Evolutionary conservation across 2,329 filamentous ascomycete species (phyloP), one percentile per base, ranked within the genome.

Genomic region (Camptophora hylomeconis): DNA sequence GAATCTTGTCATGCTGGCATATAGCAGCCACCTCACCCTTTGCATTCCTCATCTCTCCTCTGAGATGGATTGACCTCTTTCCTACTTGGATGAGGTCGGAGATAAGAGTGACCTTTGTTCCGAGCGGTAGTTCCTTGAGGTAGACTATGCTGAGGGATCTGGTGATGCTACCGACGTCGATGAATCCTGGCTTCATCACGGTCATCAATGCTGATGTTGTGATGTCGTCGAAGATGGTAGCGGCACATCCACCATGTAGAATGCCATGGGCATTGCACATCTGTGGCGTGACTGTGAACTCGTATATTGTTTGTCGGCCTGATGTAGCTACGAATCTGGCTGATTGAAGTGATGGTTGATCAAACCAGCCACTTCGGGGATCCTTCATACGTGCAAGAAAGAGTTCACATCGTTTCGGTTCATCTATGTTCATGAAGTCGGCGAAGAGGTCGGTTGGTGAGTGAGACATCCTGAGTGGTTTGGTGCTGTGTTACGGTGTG

Each of bases 171-270:
- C 74, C 60, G 20, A 54, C 57, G 32, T 61, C 54, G 67, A 76
- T 80, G 48, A 65, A 71, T 5, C 72, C 75, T 0, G 67, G 68
- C 13, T 56, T 56, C 24, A 65, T 63, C 28, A 76, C 50, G 20
- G 74, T 60, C 7, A 64, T 51, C 8, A 81, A 51, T 3, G 71
- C 59, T 11, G 70, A 49, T 3, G 69, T 70, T 0, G 78, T 80
- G 41, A 69, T 64, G 33, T 68, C 56, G 53, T 83, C 79, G 40
- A 81, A 75, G 3, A 83, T 52, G 0, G 75, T 75, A 2, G 78
- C 67, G 0, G 70, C 62, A 38, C 71, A 75, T 11, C 41, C 41
- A 13, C 41, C 41, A 18, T 45, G 39, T 10, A 42, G 21, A 16
- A 40, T 38, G 13, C 38, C 32, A 4, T 20, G 30, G 19, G 36